Evolutionary conservation across 257 asterid genomes (phyloP), one percentile per base, ranked within the genome.

Genomic region (Anisodus tanguticus): DNA sequence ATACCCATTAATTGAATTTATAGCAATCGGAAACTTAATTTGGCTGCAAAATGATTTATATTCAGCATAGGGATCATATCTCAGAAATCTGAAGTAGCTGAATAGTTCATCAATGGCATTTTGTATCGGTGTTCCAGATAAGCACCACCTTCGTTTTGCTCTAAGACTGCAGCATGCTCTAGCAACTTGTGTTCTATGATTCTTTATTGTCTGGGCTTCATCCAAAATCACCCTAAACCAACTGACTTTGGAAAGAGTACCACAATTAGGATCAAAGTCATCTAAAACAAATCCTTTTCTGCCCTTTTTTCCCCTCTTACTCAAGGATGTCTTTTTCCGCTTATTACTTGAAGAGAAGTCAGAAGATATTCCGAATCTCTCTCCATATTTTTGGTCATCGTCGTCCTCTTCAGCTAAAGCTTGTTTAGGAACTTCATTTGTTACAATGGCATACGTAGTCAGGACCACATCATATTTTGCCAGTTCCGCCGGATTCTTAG

Each of bases 111-210:
- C 99, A 51, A 97, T 88, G 45, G 98, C 92, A 89, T 95, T 97
- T 85, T 97, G 99, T 88, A 97, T 93, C 11, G 99, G 99, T 22
- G 99, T 97, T 89, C 99, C 99, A 49, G 99, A 97, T 87, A 97
- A 90, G 91, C 98, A 97, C 99, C 99, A 97, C 88, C 99, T 90
- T 86, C 97, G 88, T 88, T 95, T 97, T 13, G 99, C 99, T 88
- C 94, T 93, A 89, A 97, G 98, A 90, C 98, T 91, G 87, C 97
- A 95, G 90, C 99, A 97, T 88, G 99, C 98, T 88, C 98, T 89
- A 79, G 99, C 98, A 84, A 97, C 97, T 88, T 91, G 98, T 58
- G 99, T 97, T 88, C 99, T 91, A 83, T 97, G 98, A 83, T 97
- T 97, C 84, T 97, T 97, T 90, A 95, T 97, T 64, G 94, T 95